Base-by-base conservation (phyloP, 2,329 filamentous ascomycete genomes). In the Pyrenochaeta sp. region DNA sequence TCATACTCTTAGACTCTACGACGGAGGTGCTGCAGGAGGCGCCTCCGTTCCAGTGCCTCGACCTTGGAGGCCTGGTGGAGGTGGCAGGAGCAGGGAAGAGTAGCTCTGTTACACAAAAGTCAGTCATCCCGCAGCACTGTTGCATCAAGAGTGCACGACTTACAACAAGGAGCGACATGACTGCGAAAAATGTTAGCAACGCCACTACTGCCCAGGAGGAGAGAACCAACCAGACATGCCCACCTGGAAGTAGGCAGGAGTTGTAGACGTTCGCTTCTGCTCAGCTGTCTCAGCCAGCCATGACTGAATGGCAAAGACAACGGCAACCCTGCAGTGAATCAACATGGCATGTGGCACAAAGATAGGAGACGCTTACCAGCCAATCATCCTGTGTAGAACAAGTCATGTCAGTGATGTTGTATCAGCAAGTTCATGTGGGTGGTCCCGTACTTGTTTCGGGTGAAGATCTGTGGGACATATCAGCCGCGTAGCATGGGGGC, bases 241-340 rank as follows among this genome's bases (percentile, higher is more conserved):
- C 50, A 95, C 87, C 50, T 87, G 87, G 77, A 95, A 88, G 73
- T 86, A 87, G 46, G 82, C 85, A 2, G 93, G 92, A 4, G 91
- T 93, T 40, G 82, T 79, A 21, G 85, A 78, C 54, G 78, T 87
- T 74, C 86, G 88, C 77, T 82, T 84, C 51, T 85, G 76, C 54
- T 89, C 87, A 66, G 87, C 83, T 67, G 87, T 89, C 82, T 92
- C 90, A 60, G 87, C 87, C 42, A 92, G 83, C 90, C 90, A 94
- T 74, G 81, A 87, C 79, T 93, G 88, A 49, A 92, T 75, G 61
- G 89, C 85, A 75, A 91, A 88, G 55, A 92, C 83, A 30, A 93
- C 86, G 35, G 90, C 85, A 10, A 87, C 86, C 90, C 87, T 90
- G 63, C 45, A 46, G 35, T 58, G 49, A 49, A 54, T 63, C 49